Evolutionary conservation across 352 stramenopile genomes (phyloP), one percentile per base, ranked within the genome.

Genomic region (Globisporangium yorkense): DNA sequence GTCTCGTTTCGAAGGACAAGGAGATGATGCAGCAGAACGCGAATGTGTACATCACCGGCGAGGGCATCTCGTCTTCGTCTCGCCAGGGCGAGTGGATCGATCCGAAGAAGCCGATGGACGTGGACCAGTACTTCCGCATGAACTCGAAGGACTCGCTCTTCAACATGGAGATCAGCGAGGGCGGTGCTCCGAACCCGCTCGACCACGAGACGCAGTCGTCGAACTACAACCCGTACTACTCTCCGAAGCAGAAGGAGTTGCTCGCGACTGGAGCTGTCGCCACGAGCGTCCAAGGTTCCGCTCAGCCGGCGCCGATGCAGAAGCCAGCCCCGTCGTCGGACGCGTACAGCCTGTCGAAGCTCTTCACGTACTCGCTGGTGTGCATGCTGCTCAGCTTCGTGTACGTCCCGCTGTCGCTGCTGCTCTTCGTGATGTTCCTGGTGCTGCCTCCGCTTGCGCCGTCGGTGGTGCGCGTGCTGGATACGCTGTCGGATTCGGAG

Each of bases 401-500:
- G 16, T 82, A 84, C 27, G 56, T 94, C 15, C 79, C 76, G 6
- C 51, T 92, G 8, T 68, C 72, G 2, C 45, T 90, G 24, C 10
- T 89, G 8, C 55, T 85, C 24, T 61, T 92, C 21, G 57, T 92
- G 7, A 59, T 57, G 13, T 83, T 92, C 46, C 43, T 94, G 43
- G 33, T 90, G 29, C 13, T 92, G 9, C 77, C 83, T 1, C 79
- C 79, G 10, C 56, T 75, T 29, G 72, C 80, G 43, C 62, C 63
- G 15, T 51, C 75, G 13, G 77, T 89, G 43, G 74, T 92, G 33
- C 66, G 75, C 35, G 33, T 66, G 18, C 64, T 92, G 33, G 84
- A 94, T 45, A 62, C 79, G 15, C 56, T 92, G 44, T 87, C 84
- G 6, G 84, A 94, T 46, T 70, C 88, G 64, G 84, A 94, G 41